Evolutionary conservation across 768 basidiomycete genomes (phyloP).

Genomic region (Auriculariales sp.): DNA sequence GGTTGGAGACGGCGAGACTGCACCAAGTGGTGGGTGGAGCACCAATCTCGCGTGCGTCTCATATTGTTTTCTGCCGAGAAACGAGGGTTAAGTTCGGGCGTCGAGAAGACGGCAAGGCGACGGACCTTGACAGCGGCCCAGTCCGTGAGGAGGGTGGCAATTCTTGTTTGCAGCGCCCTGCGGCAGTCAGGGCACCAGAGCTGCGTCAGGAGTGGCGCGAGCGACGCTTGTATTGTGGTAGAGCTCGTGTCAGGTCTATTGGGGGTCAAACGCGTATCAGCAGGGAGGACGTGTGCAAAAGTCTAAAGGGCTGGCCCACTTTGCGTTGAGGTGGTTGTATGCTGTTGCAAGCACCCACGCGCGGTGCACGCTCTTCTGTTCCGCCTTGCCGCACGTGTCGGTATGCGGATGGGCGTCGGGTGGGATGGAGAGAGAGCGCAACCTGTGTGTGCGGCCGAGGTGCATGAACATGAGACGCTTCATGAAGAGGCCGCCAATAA

Average conservation of each 20-base stretch:
- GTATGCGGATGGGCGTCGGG: constrained; percentile 17
- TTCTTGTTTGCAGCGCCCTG: constrained; percentile 43
- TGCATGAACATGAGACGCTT: constrained; percentile 27
- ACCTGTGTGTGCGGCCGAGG: constrained; percentile 18
- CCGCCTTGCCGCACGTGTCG: constrained; percentile 15
- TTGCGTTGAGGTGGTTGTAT: constrained; percentile 60
- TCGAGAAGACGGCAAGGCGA: too few relatives aligned
- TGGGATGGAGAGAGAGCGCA: constrained; percentile 16
- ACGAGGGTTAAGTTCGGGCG: too few relatives aligned
- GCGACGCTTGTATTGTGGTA: constrained; percentile 53
- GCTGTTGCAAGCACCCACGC: constrained; percentile 76
- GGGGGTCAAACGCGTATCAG: neutral
- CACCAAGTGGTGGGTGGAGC: too few relatives aligned
- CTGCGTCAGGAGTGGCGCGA: constrained; percentile 55
- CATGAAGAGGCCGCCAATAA: constrained; percentile 21
- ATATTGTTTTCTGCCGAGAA: too few relatives aligned
- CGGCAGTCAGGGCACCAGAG: constrained; percentile 58
- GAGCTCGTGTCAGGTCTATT: constrained; percentile 48
- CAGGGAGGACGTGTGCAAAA: too few relatives aligned
- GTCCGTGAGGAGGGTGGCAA: constrained; percentile 52
- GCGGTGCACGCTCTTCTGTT: constrained; percentile 56
- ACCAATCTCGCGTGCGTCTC: too few relatives aligned
- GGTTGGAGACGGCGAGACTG: too few relatives aligned
- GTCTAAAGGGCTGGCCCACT: too few relatives aligned
- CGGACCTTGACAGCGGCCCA: constrained; percentile 60